Evolutionary conservation across 2,329 filamentous ascomycete genomes (phyloP).

Genomic region (Sarocladiaceae sp.): DNA sequence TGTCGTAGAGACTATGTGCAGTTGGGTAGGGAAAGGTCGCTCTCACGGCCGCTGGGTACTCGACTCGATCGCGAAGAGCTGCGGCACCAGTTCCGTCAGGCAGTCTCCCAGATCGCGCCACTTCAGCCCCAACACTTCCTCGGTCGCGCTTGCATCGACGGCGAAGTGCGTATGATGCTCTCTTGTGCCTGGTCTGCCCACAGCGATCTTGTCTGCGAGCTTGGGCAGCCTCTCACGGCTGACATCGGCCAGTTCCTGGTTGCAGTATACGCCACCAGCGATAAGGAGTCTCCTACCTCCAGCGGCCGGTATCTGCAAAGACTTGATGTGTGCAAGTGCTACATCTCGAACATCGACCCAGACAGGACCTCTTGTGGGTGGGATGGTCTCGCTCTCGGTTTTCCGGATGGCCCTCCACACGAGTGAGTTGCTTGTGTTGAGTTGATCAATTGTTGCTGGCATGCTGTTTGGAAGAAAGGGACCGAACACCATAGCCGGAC

Average conservation of each 20-base stretch:
- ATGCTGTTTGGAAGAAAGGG: conserved; percentile 23
- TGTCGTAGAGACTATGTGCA: too few relatives aligned
- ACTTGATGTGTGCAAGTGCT: conserved; percentile 54
- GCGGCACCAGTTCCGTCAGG: conserved; percentile 41
- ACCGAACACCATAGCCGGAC: conserved; percentile 36
- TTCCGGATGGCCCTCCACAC: conserved; percentile 23
- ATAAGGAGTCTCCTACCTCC: conserved; percentile 59
- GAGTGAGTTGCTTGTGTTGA: conserved; percentile 31
- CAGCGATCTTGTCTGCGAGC: conserved; percentile 24
- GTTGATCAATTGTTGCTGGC: conserved; percentile 16
- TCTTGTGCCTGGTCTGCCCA: conserved; percentile 24
- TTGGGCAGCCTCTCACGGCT: conserved; percentile 20
- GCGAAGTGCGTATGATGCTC: conserved; percentile 31
- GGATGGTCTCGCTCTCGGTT: conserved; percentile 19
- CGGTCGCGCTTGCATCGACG: conserved; percentile 43
- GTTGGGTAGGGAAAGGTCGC: too few relatives aligned
- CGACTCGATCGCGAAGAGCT: conserved; percentile 17
- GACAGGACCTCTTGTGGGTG: conserved; percentile 25
- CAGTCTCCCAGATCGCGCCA: conserved; percentile 43
- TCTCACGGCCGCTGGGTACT: too few relatives aligned
- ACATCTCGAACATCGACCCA: conserved; percentile 55
- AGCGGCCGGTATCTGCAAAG: conserved; percentile 48
- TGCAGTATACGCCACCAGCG: conserved; percentile 28
- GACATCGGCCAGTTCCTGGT: conserved; percentile 31
- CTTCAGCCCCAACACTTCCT: conserved; percentile 43